A percentile compares a stretch with the other conserved stretches of the same genome.
Conservation (phyloP, 1,139 yeast species). For the Sporopachydermia cereana region DNA sequence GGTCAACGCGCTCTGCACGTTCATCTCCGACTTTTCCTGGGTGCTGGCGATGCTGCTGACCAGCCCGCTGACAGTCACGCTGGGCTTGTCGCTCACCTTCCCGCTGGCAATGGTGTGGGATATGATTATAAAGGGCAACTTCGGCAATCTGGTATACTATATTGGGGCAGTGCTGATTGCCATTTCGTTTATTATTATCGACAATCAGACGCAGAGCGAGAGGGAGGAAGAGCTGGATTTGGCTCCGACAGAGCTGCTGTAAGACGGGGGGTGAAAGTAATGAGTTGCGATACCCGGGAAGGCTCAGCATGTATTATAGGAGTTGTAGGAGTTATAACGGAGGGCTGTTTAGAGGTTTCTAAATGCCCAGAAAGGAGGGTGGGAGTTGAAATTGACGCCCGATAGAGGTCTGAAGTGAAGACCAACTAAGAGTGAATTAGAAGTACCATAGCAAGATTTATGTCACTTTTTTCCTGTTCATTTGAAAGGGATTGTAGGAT, state of each 20-base stretch:
- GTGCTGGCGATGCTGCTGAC: constrained; percentile 89
- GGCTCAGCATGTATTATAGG: no score
- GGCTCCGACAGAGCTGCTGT: not conserved
- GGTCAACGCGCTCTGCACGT: constrained; percentile 63
- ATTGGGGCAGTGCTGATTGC: constrained; percentile 75
- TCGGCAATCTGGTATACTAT: constrained; percentile 49
- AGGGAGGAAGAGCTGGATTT: not conserved
- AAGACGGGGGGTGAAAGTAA: no score
- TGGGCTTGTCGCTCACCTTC: constrained; percentile 84
- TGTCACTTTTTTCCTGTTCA: no score
- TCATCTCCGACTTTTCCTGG: constrained; percentile 89
- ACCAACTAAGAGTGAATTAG: no score
- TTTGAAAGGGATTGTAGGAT: no score
- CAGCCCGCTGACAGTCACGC: constrained; percentile 89
- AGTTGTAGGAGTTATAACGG: no score
- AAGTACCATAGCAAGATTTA: no score
- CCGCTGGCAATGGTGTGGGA: constrained; percentile 95
- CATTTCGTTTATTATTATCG: constrained; percentile 72
- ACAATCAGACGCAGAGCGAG: constrained; percentile 61
- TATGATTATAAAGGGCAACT: constrained; percentile 54
- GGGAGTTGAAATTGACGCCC: no score
- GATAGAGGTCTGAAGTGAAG: no score
- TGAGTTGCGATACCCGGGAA: no score
- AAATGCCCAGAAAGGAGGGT: no score
- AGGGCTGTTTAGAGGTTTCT: no score